Percentiles rank a stretch among this genome's conserved stretches.
Conservation (phyloP, 1,284 basidiomycete genomes). For the Flammula alnicola region DNA sequence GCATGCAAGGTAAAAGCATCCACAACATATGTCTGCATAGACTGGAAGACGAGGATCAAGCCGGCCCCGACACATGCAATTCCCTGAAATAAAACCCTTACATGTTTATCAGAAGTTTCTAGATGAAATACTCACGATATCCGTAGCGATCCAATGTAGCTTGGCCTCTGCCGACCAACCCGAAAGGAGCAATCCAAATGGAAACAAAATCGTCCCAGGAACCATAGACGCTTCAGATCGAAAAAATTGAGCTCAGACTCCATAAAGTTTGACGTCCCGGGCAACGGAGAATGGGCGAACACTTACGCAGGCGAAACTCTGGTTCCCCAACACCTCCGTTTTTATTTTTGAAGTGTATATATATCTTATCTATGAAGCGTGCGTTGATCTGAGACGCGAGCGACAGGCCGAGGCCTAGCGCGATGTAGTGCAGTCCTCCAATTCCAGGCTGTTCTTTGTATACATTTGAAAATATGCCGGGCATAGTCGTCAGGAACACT, state of each 20-base stretch:
- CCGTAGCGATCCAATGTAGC: constrained; percentile 69
- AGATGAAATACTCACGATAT: constrained; percentile 65
- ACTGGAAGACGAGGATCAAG: too few species aligned
- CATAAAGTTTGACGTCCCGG: too few species aligned
- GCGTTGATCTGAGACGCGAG: constrained; percentile 63
- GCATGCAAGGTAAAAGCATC: too few species aligned
- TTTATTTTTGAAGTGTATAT: constrained; percentile 50
- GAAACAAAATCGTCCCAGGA: constrained; percentile 52
- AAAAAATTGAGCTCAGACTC: constrained; percentile 3
- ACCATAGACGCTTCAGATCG: constrained; percentile 56
- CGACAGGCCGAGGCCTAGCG: constrained; percentile 60
- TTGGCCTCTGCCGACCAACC: constrained; percentile 66
- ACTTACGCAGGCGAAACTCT: constrained; percentile 56
- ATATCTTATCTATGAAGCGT: constrained; percentile 56
- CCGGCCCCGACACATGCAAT: too few species aligned
- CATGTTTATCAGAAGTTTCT: too few species aligned
- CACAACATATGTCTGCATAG: too few species aligned
- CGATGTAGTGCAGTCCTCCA: constrained; percentile 65
- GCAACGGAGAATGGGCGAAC: background rate
- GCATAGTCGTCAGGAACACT: constrained; percentile 69
- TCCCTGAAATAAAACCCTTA: too few species aligned
- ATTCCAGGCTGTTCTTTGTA: constrained; percentile 59
- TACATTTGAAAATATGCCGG: constrained; percentile 56
- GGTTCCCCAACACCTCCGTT: constrained; percentile 61
- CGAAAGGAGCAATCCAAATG: constrained; percentile 62